Base-by-base conservation (phyloP, 2,329 filamentous ascomycete species). In the Fusarium oligoseptatum region DNA sequence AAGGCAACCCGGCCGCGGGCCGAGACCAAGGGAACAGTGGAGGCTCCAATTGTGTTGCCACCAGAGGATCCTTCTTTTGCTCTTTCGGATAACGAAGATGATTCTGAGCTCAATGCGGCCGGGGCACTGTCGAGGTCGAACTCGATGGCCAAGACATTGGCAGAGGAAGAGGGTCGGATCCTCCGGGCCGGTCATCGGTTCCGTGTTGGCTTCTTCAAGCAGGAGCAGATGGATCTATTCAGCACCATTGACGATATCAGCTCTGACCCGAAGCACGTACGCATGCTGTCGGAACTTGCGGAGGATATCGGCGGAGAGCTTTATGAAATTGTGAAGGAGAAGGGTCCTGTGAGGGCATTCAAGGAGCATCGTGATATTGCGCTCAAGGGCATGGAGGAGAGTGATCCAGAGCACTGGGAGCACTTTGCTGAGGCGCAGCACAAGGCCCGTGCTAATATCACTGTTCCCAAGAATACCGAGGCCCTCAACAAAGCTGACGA, bases 331-430 rank as follows among this genome's bases (percentile, higher is more conserved):
- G 86, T 90, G 5, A 84, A 87, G 62, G 85, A 88, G 48, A 88
- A 89, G 75, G 92, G 93, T 1, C 88, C 89, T 60, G 86, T 93
- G 14, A 84, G 85, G 65, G 88, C 90, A 0, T 91, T 94, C 74
- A 87, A 89, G 76, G 89, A 92, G 78, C 82, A 91, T 72, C 85
- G 84, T 67, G 86, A 88, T 17, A 79, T 87, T 62, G 84, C 91
- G 22, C 80, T 88, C 45, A 83, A 84, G 69, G 78, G 82, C 60
- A 79, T 92, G 73, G 85, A 89, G 20, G 89, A 89, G 6, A 87
- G 88, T 32, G 93, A 95, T 73, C 90, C 91, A 0, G 89, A 91
- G 71, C 88, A 93, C 80, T 90, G 93, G 88, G 87, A 88, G 60
- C 83, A 84, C 9, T 90, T 95, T 78, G 87, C 88, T 27, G 90